These are phyloP conservation scores for Barbarea vulgaris DNA, from an alignment of 345 rosid species.

Conservation along the genomic window DNA sequence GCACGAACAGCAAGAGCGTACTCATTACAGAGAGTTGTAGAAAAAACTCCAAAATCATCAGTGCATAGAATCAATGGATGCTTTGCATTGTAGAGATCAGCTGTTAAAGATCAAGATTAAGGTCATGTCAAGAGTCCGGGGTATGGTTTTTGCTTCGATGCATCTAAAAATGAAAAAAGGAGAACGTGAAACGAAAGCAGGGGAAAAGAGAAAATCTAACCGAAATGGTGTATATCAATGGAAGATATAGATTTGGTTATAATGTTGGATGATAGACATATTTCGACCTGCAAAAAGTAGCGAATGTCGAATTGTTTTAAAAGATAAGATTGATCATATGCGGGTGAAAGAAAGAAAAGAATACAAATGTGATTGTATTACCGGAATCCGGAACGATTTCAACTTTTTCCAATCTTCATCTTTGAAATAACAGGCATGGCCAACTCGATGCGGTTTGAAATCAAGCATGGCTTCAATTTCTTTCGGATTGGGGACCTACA, in stretches of 20 bases:
- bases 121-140: not conserved
- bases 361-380: conserved; percentile 20
- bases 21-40: conserved; percentile 77
- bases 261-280: conserved; percentile 93
- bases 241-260: conserved; percentile 79
- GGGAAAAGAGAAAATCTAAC: conserved; percentile 47
- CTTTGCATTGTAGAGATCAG: conserved; percentile 62
- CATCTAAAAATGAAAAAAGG: not conserved
- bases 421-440: conserved; percentile 81
- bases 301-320: not conserved
- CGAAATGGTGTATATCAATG: conserved; percentile 84
- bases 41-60: conserved; percentile 86
- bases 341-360: not conserved
- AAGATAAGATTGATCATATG: not conserved
- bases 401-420: conserved; percentile 65
- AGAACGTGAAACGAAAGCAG: not conserved
- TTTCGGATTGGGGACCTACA: conserved; percentile 81
- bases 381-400: conserved; percentile 74
- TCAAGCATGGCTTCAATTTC: conserved; percentile 86
- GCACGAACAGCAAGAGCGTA: conserved; percentile 71
- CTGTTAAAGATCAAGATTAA: conserved; percentile 45
- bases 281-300: conserved; percentile 75
- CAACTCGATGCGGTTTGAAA: conserved; percentile 82
- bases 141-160: not conserved
- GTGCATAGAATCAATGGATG: conserved; percentile 88